Conservation (phyloP, 2,329 filamentous ascomycete genomes). For the Aaosphaeria pasadenensis region DNA sequence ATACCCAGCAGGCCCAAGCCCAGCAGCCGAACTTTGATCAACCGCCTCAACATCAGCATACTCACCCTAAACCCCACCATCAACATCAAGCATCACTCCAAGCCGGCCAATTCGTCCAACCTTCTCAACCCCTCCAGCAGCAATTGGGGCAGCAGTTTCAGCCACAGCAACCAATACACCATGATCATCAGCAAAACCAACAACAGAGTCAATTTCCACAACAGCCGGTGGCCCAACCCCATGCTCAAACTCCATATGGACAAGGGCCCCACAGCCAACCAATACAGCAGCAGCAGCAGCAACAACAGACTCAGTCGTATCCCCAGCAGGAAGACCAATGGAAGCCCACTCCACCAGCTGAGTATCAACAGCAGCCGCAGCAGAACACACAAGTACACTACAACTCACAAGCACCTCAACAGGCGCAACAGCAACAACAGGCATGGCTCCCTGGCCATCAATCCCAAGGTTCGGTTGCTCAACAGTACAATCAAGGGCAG, state of each 20-base stretch:
- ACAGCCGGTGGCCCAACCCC: background rate
- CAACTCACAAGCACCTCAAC: constrained; percentile 17
- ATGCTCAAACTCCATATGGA: background rate
- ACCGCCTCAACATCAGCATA: constrained; percentile 4
- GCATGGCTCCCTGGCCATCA: constrained; percentile 23
- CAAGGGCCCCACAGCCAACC: background rate
- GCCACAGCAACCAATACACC: background rate
- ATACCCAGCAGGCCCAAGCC: constrained; percentile 15
- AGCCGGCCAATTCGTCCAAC: constrained; percentile 10
- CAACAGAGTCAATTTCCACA: background rate
- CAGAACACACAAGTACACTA: constrained; percentile 10
- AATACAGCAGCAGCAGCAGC: background rate
- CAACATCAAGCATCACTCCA: constrained; percentile 10
- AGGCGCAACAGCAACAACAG: constrained; percentile 5
- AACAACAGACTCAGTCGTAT: background rate
- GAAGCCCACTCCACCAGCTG: constrained; percentile 5
- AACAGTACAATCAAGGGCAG: constrained; percentile 13
- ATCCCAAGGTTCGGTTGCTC: constrained; percentile 13
- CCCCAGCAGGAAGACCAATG: constrained; percentile 2
- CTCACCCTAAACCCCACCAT: constrained; percentile 4
- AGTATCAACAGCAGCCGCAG: constrained; percentile 1
- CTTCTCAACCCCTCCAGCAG: constrained; percentile 1
- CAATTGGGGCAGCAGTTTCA: background rate
- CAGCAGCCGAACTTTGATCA: background rate
- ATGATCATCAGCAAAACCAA: background rate